Evolutionary conservation across 1,284 basidiomycete species (phyloP), one percentile per base, ranked within the genome.

Genomic region (Malassezia sympodialis): DNA sequence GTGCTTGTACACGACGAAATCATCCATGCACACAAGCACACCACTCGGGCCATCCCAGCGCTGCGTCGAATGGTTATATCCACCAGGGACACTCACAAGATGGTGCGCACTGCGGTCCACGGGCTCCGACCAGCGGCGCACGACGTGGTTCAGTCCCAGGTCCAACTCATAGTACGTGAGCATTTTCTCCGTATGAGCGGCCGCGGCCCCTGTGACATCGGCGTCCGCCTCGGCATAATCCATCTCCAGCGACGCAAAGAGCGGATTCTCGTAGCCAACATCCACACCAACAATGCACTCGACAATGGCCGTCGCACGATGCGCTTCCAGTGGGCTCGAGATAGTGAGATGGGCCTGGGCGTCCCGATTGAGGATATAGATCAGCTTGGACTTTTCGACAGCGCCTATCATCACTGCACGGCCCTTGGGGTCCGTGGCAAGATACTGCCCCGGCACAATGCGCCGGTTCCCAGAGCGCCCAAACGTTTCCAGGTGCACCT

Each of bases 141-240:
- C 70, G 28, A 74, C 69, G 32, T 74, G 72, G 40, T 74, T 74
- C 46, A 74, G 62, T n/a, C 72, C 70, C 14, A 74, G 53, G 37
- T 74, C 72, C 28, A 74, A 64, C 63, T 74, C 72, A 53, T 74
- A 74, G 59, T 74, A 74, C n/a, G 66, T 69, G 28, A 74, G 59
- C 21, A 57, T 46, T 59, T 74, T 73, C 37, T 65, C 58, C 0
- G 67, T 59, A 8, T 59, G 48, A n/a, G 61, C 59, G 41, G 54
- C 61, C 5, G 72, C 72, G 17, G 60, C 66, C 31, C 70, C 72
- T 15, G 69, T 60, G 8, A 69, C 61, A 45, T 74, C 72, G 37
- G 61, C 56, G 39, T 74, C 72, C 2, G 69, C 60, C n/a, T 73
- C 70, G 3, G 64, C 67, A 39, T 72, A 74, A 56, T 72, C 72